Evolutionary conservation across 163 green algal species (phyloP).

Genomic region (Scenedesmus sp.): DNA sequence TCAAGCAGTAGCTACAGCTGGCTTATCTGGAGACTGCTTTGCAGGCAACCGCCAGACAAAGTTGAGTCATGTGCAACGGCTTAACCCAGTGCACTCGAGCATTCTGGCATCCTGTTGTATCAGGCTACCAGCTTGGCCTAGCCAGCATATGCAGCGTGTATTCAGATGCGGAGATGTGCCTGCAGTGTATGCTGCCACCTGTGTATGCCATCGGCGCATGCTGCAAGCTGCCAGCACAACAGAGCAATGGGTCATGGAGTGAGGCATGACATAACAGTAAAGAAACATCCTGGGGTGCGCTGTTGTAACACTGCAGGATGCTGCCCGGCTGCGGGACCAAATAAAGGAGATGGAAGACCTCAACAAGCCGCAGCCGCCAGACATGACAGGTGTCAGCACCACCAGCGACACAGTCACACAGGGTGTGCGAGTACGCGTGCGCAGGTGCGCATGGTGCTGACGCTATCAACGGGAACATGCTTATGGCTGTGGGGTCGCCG

Average conservation of each 20-base stretch:
- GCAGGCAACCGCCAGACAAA: background rate
- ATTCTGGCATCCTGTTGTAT: background rate
- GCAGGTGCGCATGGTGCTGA: constrained; percentile 34
- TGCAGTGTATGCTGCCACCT: background rate
- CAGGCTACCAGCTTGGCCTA: background rate
- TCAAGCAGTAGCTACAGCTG: background rate
- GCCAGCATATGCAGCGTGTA: too few species aligned
- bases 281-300: background rate
- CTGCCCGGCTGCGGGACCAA: constrained; percentile 50
- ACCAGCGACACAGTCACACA: constrained; percentile 59
- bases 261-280: background rate
- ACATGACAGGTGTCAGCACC: constrained; percentile 21
- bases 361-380: constrained; percentile 30
- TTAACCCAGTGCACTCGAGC: background rate
- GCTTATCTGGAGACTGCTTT: background rate
- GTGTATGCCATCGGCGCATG: background rate
- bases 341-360: constrained; percentile 53
- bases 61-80: background rate
- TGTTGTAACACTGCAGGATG: constrained; percentile 48
- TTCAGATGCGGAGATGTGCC: background rate
- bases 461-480: background rate
- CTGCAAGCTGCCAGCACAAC: background rate
- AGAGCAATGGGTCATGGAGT: background rate
- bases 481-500: background rate
- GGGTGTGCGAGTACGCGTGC: constrained; percentile 66